Percentiles rank a stretch among this genome's conserved stretches.
phyloP scores from a whole-genome alignment of 2,329 filamentous ascomycete species.

The Sarocladiaceae sp. region DNA sequence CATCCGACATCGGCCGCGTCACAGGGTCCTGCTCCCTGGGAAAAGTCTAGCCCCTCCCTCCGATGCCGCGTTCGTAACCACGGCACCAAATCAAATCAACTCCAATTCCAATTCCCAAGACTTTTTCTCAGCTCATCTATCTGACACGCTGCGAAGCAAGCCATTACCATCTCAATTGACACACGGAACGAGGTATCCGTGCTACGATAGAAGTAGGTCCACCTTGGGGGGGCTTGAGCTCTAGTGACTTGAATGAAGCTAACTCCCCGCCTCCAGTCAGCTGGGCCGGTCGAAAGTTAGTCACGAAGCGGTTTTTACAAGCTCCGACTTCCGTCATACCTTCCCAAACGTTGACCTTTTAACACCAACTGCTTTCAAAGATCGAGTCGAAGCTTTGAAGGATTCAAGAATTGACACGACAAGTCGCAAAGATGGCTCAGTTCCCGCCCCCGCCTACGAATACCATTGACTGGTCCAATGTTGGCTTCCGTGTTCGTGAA shows the following conservation, averaged over 20 bases:
- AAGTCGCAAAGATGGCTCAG: constrained; percentile 34
- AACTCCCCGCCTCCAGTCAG: neutral
- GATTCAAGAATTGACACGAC: neutral
- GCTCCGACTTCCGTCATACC: neutral
- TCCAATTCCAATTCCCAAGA: too few species aligned
- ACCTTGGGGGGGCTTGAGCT: too few species aligned
- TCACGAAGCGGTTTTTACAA: neutral
- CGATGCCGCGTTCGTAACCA: neutral
- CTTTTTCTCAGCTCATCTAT: too few species aligned
- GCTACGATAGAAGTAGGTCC: too few species aligned
- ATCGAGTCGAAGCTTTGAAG: neutral
- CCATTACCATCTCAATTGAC: too few species aligned
- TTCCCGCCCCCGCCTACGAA: constrained; percentile 77
- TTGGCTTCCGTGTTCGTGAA: constrained; percentile 91
- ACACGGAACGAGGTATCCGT: too few species aligned
- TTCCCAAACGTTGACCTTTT: neutral
- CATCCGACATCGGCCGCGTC: constrained; percentile 4
- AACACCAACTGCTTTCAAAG: neutral
- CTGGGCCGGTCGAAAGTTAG: neutral
- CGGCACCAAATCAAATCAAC: too few species aligned
- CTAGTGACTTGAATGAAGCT: neutral
- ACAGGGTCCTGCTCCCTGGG: neutral
- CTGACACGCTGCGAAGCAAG: too few species aligned
- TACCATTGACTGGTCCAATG: constrained; percentile 88
- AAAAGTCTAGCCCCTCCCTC: neutral